phyloP scores from a whole-genome alignment of 1,139 yeast species.

The Petasospora rhodanensis region DNA sequence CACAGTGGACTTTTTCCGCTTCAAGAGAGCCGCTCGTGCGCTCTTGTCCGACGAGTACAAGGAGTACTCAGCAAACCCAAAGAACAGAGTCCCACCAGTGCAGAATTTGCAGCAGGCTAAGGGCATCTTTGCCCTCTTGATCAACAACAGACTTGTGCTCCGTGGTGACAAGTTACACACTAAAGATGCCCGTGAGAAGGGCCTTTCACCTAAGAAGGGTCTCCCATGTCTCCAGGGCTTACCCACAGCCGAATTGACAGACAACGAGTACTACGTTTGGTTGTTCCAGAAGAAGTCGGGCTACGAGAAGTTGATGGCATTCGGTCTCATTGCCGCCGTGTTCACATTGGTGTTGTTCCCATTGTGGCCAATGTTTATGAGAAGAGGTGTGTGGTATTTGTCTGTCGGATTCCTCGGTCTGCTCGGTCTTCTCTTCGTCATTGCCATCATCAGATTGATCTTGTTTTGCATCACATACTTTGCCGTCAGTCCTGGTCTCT shows the following conservation, averaged over 20 bases:
- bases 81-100: constrained; percentile 57
- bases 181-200: constrained; percentile 60
- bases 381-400: constrained; percentile 86
- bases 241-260: constrained; percentile 65
- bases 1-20: constrained; percentile 77
- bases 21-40: constrained; percentile 78
- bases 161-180: constrained; percentile 74
- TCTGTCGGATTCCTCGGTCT: constrained; percentile 75
- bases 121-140: constrained; percentile 59
- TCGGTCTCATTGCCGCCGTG: constrained; percentile 58
- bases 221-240: constrained; percentile 67
- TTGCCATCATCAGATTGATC: constrained; percentile 77
- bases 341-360: constrained; percentile 87
- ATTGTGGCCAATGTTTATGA: constrained; percentile 90
- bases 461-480: constrained; percentile 61
- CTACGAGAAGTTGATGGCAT: constrained; percentile 57
- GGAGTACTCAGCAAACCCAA: constrained; percentile 46
- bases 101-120: constrained; percentile 52
- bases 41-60: constrained; percentile 70
- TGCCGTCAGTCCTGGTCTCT: constrained; percentile 65
- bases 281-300: constrained; percentile 75
- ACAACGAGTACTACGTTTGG: constrained; percentile 89
- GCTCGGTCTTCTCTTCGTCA: constrained; percentile 67
- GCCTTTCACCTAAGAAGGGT: constrained; percentile 64
- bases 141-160: constrained; percentile 68